Conservation (phyloP, 2,329 filamentous ascomycete species). For the Saccharata proteae region DNA sequence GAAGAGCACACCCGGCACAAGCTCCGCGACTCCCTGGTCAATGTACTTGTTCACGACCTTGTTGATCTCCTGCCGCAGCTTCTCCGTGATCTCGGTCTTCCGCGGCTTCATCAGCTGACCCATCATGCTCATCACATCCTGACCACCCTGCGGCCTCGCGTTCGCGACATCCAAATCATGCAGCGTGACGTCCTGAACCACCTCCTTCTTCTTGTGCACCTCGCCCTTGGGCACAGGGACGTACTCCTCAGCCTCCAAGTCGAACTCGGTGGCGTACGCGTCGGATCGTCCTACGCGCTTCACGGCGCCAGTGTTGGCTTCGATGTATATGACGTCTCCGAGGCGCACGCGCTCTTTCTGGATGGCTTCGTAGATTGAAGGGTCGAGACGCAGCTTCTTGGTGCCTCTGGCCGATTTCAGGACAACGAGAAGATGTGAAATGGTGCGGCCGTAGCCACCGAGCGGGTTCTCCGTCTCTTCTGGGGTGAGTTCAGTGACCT, state of each 20-base stretch:
- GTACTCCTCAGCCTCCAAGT: conserved; percentile 97
- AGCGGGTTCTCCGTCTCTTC: conserved; percentile 97
- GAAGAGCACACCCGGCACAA: conserved; percentile 96
- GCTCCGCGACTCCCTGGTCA: conserved; percentile 91
- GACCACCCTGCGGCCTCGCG: conserved; percentile 84
- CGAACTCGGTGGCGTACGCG: conserved; percentile 96
- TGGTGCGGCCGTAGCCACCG: conserved; percentile 93
- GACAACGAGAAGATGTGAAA: conserved; percentile 87
- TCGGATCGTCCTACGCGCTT: conserved; percentile 94
- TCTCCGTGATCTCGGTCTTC: conserved; percentile 99
- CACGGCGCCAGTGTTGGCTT: conserved; percentile 96
- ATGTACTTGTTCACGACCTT: conserved; percentile 99
- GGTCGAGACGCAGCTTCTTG: conserved; percentile 93
- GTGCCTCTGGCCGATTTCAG: conserved; percentile 92
- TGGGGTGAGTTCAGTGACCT: conserved; percentile 93
- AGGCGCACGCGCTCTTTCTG: conserved; percentile 95
- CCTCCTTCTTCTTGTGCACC: conserved; percentile 99
- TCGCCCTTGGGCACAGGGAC: conserved; percentile 98
- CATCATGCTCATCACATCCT: conserved; percentile 99
- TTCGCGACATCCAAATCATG: conserved; percentile 97
- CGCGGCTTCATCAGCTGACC: conserved; percentile 98
- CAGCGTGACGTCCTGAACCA: conserved; percentile 94
- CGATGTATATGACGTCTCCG: conserved; percentile 97
- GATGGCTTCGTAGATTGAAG: conserved; percentile 97
- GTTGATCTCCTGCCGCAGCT: conserved; percentile 91